Base-by-base conservation (phyloP, 306 rosid genomes). In the Cicer judaicum region DNA sequence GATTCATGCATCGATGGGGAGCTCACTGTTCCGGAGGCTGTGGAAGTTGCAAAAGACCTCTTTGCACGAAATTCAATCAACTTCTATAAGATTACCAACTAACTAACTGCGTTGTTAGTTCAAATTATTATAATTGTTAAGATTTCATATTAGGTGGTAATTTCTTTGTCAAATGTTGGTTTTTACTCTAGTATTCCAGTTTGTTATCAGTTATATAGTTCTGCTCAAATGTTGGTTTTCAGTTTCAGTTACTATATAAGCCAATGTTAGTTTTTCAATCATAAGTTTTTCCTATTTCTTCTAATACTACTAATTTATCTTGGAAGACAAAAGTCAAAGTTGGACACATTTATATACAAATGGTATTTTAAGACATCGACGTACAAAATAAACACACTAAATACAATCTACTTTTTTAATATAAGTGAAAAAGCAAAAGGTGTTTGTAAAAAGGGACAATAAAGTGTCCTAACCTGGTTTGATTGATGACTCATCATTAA, bases 1-100 rank as follows among this genome's bases (percentile, higher is more conserved):
- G 94, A 89, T 79, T 92, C 97, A 34, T 91, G 93, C 75, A 72
- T 75, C 14, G 89, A 91, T 65, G 97, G 93, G 0, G 98, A 93
- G 72, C 94, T 93, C 84, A 80, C 96, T 69, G 66, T 88, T 77
- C 68, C 56, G 15, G 96, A 93, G 48, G 98, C 97, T 53, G 79
- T 88, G 82, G 93, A 89, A 73, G 94, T 89, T 79, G 88, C 88
- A 64, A 83, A 87, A 76, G 93, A 91, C 77, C 87, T 93, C 21
- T 91, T 93, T 64, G 85, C 91, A 36, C 77, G 82, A 73, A 93
- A 87, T 80, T 89, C 98, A 39, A 84, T 85, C 64, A 81, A 61
- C 48, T 93, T 91, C 57, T 93, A 91, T 76, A 93, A 88, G 82
- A 77, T 89, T 63, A 80, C 64, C 43, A 65, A 34, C 81, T 29